phyloP scores from a whole-genome alignment of 2,329 filamentous ascomycete genomes.

The Aspergillus fischeri region DNA sequence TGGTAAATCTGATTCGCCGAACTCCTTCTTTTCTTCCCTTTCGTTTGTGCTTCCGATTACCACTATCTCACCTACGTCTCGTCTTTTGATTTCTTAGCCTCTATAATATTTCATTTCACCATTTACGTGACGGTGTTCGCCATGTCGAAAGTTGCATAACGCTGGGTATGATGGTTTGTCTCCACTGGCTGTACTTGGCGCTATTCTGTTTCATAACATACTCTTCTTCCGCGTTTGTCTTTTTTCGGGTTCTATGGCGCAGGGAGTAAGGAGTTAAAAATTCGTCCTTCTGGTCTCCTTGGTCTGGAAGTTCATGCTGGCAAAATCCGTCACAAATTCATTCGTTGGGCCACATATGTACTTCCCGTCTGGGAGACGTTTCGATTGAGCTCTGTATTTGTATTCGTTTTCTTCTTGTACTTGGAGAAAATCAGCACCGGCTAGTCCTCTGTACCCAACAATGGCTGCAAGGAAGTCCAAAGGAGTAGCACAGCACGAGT shows the following conservation, averaged over 20 bases:
- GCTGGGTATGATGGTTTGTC: neutral
- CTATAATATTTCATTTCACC: neutral
- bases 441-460: too few relatives aligned
- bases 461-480: too few relatives aligned
- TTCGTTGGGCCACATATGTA: neutral
- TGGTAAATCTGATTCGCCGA: neutral
- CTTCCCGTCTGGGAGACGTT: neutral
- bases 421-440: too few relatives aligned
- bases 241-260: slow-evolving; percentile 7
- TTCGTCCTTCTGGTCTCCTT: neutral
- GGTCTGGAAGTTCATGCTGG: neutral
- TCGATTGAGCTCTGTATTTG: neutral
- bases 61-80: neutral
- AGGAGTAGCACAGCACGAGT: too few relatives aligned
- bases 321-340: neutral
- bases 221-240: slow-evolving; percentile 2
- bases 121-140: neutral
- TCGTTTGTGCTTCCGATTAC: neutral
- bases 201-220: slow-evolving; percentile 8
- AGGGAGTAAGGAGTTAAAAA: slow-evolving; percentile 15
- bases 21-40: neutral
- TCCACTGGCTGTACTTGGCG: slow-evolving; percentile 6
- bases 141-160: neutral
- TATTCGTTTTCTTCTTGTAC: too few relatives aligned
- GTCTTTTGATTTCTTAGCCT: neutral